A percentile compares a stretch with the other conserved stretches of the same genome.
These are phyloP conservation scores for Paraphaeosphaeria sporulosa DNA, from an alignment of 2,329 filamentous ascomycete species.

Conservation along the genomic window DNA sequence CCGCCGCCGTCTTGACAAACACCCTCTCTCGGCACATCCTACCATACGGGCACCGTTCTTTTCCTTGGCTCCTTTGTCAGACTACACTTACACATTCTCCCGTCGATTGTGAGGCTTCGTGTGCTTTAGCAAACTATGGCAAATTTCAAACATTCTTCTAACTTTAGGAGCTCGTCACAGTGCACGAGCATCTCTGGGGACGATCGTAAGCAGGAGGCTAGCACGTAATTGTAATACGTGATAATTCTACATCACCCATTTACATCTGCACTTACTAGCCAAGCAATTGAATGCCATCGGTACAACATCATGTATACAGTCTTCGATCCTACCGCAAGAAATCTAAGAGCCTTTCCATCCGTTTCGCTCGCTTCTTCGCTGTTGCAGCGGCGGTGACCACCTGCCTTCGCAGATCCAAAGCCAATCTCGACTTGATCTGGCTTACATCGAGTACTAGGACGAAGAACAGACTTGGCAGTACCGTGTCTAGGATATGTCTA, in stretches of 20 bases:
- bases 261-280: neutral
- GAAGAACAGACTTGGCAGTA: neutral
- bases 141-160: neutral
- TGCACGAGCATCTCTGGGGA: neutral
- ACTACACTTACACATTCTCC: neutral
- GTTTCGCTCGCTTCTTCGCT: neutral
- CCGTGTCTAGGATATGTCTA: neutral
- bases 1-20: neutral
- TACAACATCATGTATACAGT: neutral
- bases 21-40: neutral
- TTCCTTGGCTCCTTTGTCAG: neutral
- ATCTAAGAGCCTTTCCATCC: neutral
- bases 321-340: neutral
- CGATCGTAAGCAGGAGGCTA: neutral
- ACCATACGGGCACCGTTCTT: neutral
- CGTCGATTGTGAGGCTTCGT: too few relatives aligned
- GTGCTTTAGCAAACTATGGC: too few relatives aligned
- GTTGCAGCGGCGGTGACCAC: neutral
- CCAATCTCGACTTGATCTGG: neutral
- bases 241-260: neutral
- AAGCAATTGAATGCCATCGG: conserved; percentile 7
- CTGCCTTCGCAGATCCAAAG: neutral
- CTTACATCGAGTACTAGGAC: neutral
- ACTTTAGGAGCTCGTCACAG: neutral
- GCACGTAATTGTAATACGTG: neutral